Conservation (phyloP, 305 asterid species). For the Nicotiana rustica region DNA sequence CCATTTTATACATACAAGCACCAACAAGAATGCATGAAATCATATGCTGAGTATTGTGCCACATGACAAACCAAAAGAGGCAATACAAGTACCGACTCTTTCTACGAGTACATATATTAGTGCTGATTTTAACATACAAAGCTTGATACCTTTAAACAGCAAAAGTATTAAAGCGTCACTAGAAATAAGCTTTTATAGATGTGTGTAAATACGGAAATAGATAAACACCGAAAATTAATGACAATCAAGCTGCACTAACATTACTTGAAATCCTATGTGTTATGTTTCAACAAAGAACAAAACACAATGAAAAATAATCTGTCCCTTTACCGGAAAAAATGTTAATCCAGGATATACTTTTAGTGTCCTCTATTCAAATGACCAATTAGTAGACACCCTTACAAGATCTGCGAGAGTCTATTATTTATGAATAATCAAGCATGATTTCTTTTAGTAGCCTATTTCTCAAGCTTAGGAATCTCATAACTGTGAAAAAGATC, state of each 20-base stretch:
- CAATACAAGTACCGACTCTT: slow-evolving; percentile 21
- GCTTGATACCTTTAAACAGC: neutral
- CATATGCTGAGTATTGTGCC: neutral
- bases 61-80: slow-evolving; percentile 6
- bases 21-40: neutral
- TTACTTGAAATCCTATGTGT: neutral
- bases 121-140: neutral
- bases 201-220: neutral
- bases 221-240: neutral
- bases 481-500: neutral
- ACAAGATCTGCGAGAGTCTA: neutral
- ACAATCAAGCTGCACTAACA: neutral
- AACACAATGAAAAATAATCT: neutral
- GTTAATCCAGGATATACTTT: neutral
- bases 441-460: neutral
- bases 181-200: neutral
- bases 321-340: neutral
- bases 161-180: neutral
- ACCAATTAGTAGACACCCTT: neutral
- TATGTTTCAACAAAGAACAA: neutral
- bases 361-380: neutral
- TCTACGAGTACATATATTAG: neutral
- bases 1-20: slow-evolving; percentile 9
- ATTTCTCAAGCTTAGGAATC: neutral
- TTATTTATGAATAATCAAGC: neutral